phyloP scores from a whole-genome alignment of 2,329 filamentous ascomycete species.

The Xylariaceae sp. region DNA sequence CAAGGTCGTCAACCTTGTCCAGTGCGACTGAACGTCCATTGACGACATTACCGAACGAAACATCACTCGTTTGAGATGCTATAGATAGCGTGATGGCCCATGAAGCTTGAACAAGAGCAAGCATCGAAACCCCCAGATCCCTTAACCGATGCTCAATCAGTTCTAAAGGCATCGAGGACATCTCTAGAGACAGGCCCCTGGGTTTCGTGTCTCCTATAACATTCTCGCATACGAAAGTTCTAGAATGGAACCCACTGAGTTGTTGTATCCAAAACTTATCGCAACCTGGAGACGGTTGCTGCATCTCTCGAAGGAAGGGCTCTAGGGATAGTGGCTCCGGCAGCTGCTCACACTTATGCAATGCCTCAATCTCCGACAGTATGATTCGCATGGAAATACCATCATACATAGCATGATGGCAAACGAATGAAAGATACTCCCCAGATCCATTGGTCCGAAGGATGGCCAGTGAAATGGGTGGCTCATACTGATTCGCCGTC shows the following conservation, averaged over 20 bases:
- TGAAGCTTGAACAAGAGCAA: conserved; percentile 64
- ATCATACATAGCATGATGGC: conserved; percentile 83
- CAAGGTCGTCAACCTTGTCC: conserved; percentile 61
- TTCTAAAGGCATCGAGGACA: conserved; percentile 32
- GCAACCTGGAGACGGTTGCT: conserved; percentile 42
- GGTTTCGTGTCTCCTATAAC: conserved; percentile 8
- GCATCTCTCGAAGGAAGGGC: conserved; percentile 57
- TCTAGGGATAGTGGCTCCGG: conserved; percentile 51
- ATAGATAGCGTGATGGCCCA: conserved; percentile 64
- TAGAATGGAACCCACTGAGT: conserved; percentile 45
- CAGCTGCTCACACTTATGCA: conserved; percentile 46
- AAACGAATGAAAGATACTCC: conserved; percentile 45
- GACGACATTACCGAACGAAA: conserved; percentile 85
- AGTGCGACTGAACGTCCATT: conserved; percentile 67
- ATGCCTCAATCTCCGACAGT: conserved; percentile 62
- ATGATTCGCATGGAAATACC: conserved; percentile 69
- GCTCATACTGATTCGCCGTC: conserved; percentile 40
- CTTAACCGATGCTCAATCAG: conserved; percentile 46
- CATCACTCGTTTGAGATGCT: conserved; percentile 52
- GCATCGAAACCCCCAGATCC: conserved; percentile 53
- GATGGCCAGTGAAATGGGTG: conserved; percentile 43
- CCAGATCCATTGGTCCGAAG: conserved; percentile 31
- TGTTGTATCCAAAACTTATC: conserved; percentile 62
- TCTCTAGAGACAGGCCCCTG: conserved; percentile 9
- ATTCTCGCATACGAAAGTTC: conserved; percentile 15